Base-by-base conservation (phyloP, 1,139 yeast genomes). In the Suhomyces kunorum region DNA sequence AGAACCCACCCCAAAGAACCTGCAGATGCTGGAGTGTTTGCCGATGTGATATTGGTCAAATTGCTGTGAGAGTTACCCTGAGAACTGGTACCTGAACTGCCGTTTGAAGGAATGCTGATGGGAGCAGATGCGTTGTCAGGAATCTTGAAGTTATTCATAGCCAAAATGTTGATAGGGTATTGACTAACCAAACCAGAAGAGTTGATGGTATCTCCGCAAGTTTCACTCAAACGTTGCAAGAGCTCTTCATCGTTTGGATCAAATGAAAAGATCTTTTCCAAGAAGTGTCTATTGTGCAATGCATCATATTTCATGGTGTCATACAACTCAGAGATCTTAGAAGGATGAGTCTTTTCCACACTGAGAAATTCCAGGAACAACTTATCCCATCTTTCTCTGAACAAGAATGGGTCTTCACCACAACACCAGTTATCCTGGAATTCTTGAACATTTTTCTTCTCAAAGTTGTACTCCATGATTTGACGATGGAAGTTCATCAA, bases 261-360 rank as follows among this genome's bases (percentile, higher is more conserved):
- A 36, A 87, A 89, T 33, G 83, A 74, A 59, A 94, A 94, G 5
- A 90, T 83, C 49, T 80, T 80, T 57, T 86, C 88, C 59, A 94
- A 69, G 59, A 94, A 92, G 32, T 84, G 87, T 40, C 98, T 76
- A 61, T 94, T 94, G 62, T 94, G 99, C 45, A 94, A 73, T 6
- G 98, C 98, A 66, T 94, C 99, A 58, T 87, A 92, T 64, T 94
- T 94, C 97, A 94, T 92, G 1, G 99, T 90, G 62, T 94, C 99
- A 59, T 94, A 94, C 46, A 94, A 74, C 64, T 94, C 99, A 32
- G 96, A 86, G 43, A 94, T 92, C 64, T 92, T 92, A 2, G 97
- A 85, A 14, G 99, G 99, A 63, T 94, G 98, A 1, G 95, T 96
- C 64, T 94, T 94, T 53, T 94, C 99, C 35, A 89, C 95, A 36